Conservation (phyloP, 305 asterid genomes). For the Vinca major region DNA sequence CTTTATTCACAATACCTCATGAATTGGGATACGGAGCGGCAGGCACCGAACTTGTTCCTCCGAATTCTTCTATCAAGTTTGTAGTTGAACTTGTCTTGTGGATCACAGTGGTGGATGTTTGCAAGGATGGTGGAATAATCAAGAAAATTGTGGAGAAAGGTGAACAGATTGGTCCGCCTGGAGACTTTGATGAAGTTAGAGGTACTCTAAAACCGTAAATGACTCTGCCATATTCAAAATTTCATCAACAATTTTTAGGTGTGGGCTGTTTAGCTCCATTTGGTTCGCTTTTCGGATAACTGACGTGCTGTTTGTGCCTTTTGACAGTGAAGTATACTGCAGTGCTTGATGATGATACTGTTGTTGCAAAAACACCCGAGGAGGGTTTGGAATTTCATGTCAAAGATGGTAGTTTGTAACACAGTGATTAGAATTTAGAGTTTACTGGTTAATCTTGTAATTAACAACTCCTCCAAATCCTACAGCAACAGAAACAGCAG, state of each 20-base stretch:
- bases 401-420: conserved; percentile 41
- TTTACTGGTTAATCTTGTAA: background rate
- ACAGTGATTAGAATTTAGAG: background rate
- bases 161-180: conserved; percentile 51
- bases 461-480: background rate
- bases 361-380: conserved; percentile 46
- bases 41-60: conserved; percentile 36
- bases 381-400: conserved; percentile 56
- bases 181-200: conserved; percentile 60
- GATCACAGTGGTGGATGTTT: conserved; percentile 53
- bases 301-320: conserved; percentile 12
- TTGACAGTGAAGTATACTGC: conserved; percentile 48
- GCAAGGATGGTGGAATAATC: conserved; percentile 67
- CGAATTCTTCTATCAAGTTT: conserved; percentile 35
- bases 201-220: conserved; percentile 26
- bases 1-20: conserved; percentile 45
- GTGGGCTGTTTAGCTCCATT: conserved; percentile 7
- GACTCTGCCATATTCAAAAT: background rate
- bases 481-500: background rate
- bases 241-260: background rate
- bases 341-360: conserved; percentile 36
- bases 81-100: conserved; percentile 66
- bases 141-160: conserved; percentile 53
- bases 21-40: conserved; percentile 37
- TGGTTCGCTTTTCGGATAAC: conserved; percentile 7